These are phyloP conservation scores for Termitomyces sp. DNA, from an alignment of 768 basidiomycete genomes.

Conservation along the genomic window DNA sequence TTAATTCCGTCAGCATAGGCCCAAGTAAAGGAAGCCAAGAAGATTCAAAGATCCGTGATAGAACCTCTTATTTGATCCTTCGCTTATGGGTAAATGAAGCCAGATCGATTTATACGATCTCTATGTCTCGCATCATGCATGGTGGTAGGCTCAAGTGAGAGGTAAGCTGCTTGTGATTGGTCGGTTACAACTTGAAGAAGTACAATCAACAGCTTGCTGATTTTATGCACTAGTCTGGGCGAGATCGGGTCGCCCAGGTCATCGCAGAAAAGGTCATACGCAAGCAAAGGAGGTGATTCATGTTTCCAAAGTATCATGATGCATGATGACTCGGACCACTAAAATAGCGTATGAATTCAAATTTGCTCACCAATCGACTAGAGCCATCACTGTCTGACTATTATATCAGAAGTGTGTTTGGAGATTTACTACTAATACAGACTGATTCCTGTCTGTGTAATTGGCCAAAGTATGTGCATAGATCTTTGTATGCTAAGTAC, in stretches of 20 bases:
- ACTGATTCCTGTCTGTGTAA: neutral
- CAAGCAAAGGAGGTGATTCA: conserved; percentile 12
- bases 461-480: neutral
- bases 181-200: neutral
- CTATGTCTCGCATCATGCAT: too few species aligned
- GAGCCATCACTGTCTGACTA: neutral
- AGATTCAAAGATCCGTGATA: conserved; percentile 36
- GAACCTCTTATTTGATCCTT: neutral
- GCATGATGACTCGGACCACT: neutral
- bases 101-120: conserved; percentile 21
- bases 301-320: neutral
- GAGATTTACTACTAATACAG: too few species aligned
- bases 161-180: too few species aligned
- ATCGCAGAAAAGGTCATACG: conserved; percentile 20
- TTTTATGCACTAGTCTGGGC: conserved; percentile 18
- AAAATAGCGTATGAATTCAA: neutral
- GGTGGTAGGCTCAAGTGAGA: too few species aligned
- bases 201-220: too few species aligned
- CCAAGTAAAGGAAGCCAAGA: conserved; percentile 42
- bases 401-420: too few species aligned
- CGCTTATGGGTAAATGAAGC: neutral
- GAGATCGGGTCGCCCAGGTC: conserved; percentile 20
- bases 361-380: neutral
- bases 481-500: too few species aligned
- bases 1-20: conserved; percentile 72